Evolutionary conservation across 2,329 filamentous ascomycete genomes (phyloP), one percentile per base, ranked within the genome.

Genomic region (Aspergillus sp.): DNA sequence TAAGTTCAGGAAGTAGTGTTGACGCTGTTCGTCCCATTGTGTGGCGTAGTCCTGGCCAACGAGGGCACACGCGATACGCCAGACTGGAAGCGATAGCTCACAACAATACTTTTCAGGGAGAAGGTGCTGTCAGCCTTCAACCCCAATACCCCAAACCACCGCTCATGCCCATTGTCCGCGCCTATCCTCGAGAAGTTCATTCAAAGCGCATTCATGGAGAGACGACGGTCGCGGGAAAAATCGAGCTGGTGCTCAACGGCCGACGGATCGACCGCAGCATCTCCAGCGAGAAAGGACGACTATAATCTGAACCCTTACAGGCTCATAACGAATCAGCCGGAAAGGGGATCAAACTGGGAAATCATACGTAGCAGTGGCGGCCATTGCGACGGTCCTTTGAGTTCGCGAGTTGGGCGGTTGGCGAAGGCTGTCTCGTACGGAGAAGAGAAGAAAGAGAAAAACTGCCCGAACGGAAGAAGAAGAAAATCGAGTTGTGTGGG

Each of bases 241-340:
- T 91, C 87, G 88, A 91, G 87, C 88, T 90, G 86, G 85, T 80
- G 78, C 78, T 74, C 65, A 74, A 72, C 67, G 61, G 65, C 63
- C 60, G 55, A 63, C 58, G 57, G 19, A 42, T 57, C 58, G 58
- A 66, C 66, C 65, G 65, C 64, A 73, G 74, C 75, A 73, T 76
- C 72, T 82, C 86, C 85, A 90, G 88, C 85, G 84, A 90, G 84
- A 90, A 76, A 88, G 85, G 85, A 90, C 88, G 84, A 89, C 87
- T 89, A 90, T 88, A 76, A 71, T 85, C 84, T 79, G 77, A 77
- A 72, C 51, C 79, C 79, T 78, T 76, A 79, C 75, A 72, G 65
- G 56, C 69, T 65, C 64, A 56, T 51, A 63, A 62, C 63, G 63
- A 59, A 69, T 71, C 67, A 71, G 60, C 60, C 53, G 57, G 35